Conservation (phyloP, 768 basidiomycete genomes). For the Macrolepiota dolichaula region DNA sequence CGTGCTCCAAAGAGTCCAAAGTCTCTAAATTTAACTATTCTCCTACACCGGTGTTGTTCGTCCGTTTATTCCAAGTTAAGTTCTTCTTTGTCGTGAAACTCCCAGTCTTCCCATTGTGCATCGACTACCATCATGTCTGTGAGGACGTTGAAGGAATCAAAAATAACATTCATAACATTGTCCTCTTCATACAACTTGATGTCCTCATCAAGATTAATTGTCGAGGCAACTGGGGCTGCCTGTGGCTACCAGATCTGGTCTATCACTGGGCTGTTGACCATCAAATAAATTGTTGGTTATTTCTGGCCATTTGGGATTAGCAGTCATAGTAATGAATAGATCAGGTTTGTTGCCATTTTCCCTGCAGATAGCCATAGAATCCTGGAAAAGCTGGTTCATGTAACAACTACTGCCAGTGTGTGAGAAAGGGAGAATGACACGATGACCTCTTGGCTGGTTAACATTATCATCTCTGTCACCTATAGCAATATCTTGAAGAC, state of each 20-base stretch:
- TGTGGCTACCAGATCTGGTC: conserved; percentile 45
- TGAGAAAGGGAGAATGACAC: conserved; percentile 29
- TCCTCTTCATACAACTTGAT: no score
- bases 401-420: conserved; percentile 27
- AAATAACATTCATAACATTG: no score
- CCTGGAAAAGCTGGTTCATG: conserved; percentile 40
- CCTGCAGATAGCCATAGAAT: conserved; percentile 38
- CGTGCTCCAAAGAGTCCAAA: no score
- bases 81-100: no score
- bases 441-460: conserved; percentile 23
- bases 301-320: conserved; percentile 45
- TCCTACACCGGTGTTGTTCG: no score
- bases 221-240: no score
- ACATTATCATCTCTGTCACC: conserved; percentile 21
- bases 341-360: conserved; percentile 29
- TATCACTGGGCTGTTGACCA: conserved; percentile 37
- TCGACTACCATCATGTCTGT: no score
- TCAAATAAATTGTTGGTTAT: conserved; percentile 33
- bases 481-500: conserved; percentile 12
- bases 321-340: conserved; percentile 47
- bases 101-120: no score
- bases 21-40: no score
- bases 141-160: no score
- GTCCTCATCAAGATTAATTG: no score
- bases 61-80: no score